Evolutionary conservation across 23 red algal genomes (phyloP), one percentile per base, ranked within the genome.

Genomic region (Gracilaria domingensis): DNA sequence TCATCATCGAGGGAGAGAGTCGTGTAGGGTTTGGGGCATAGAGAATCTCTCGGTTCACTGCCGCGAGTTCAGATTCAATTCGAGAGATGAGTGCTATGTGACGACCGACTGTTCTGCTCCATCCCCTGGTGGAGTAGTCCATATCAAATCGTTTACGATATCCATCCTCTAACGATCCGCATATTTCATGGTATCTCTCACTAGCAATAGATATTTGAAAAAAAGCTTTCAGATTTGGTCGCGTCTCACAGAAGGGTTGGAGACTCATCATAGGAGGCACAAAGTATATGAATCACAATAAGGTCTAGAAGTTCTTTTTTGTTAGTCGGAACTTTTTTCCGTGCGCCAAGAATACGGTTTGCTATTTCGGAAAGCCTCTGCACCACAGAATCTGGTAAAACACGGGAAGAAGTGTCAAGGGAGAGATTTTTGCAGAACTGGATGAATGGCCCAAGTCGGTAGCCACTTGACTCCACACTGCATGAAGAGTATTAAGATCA

Each of bases 1-100:
- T 83, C 80, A 40, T 67, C 54, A 83, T 65, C 49, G 80, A 64
- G 23, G 0, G 28, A 60, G 40, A 83, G 2, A 59, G 64, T 83
- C 33, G n/a, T n/a, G 49, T 60, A 59, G 37, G 2, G 33, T 54
- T 23, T 3, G 54, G 80, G 3, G 64, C 44, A 35, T 60, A 83
- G 58, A 60, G 13, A 20, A 65, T 37, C 35, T n/a, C 29, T 28
- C 54, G 80, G 64, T 83, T 83, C 4, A 83, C 50, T 28, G 77
- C 77, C 50, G 80, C 80, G 8, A 83, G 80, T 42, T 83, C 36
- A 18, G 55, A 24, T 35, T 83, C 80, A 0, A 83, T 25, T 21
- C 64, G 28, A 13, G 54, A 60, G 17, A 83, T 83, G 50, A 83
- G 56, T 24, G n/a, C 56, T 18, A 12, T 83, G 35, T 2, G 48